Conservation (phyloP, 768 basidiomycete species). For the Auriscalpium vulgare region DNA sequence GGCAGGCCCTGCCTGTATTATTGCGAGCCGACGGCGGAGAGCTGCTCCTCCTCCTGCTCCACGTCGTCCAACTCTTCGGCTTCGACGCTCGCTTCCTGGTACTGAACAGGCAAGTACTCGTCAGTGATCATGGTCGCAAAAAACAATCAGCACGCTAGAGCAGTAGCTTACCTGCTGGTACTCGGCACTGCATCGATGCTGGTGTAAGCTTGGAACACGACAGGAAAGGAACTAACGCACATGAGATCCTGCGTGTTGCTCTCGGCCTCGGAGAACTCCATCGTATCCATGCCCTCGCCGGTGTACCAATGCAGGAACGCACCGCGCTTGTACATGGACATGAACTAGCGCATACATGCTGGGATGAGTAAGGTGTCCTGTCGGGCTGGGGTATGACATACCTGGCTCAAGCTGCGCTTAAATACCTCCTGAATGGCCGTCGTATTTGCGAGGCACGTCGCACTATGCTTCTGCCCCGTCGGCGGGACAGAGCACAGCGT, state of each 20-base stretch:
- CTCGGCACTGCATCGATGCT: slow-evolving; percentile 51
- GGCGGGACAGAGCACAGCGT: slow-evolving; percentile 79
- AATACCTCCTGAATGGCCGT: slow-evolving; percentile 84
- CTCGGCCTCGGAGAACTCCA: slow-evolving; percentile 85
- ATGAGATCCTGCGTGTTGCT: slow-evolving; percentile 75
- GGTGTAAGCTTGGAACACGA: slow-evolving; percentile 5
- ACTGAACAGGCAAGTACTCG: not conserved
- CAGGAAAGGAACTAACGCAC: slow-evolving; percentile 35
- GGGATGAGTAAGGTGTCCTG: not conserved
- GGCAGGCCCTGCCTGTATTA: not conserved
- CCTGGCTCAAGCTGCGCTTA: slow-evolving; percentile 59
- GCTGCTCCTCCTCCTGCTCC: slow-evolving; percentile 1
- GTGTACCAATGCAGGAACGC: slow-evolving; percentile 92
- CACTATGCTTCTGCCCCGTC: slow-evolving; percentile 69
- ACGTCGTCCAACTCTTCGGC: slow-evolving; percentile 10
- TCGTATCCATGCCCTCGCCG: slow-evolving; percentile 83
- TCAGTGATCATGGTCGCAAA: not conserved
- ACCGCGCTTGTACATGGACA: slow-evolving; percentile 72
- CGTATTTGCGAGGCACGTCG: slow-evolving; percentile 66
- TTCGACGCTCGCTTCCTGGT: slow-evolving; percentile 14
- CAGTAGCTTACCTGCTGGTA: slow-evolving; percentile 65
- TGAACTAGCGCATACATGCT: slow-evolving; percentile 40
- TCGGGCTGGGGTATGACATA: slow-evolving; percentile 20
- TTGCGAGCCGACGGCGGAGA: not conserved
- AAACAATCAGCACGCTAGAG: not conserved